These are phyloP conservation scores for Podila minutissima DNA, from an alignment of 192 early-diverging fungal species.

Conservation along the genomic window DNA sequence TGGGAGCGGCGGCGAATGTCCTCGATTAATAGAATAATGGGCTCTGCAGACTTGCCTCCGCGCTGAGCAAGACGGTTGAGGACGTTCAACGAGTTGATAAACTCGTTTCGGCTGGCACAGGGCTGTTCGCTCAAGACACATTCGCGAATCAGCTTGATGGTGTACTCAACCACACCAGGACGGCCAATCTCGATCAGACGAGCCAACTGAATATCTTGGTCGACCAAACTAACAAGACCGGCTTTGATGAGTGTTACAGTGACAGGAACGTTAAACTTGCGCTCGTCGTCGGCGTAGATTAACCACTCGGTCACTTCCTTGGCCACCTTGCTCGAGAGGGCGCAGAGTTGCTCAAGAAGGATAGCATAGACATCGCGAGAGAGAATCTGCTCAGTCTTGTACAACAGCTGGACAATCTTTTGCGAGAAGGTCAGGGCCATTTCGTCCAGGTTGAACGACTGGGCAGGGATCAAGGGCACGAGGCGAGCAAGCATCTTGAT, in stretches of 20 bases:
- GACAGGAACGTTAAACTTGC: constrained; percentile 90
- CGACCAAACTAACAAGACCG: constrained; percentile 76
- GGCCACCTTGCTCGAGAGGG: constrained; percentile 79
- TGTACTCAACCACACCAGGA: constrained; percentile 78
- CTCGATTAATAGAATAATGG: constrained; percentile 58
- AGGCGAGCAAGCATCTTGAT: constrained; percentile 78
- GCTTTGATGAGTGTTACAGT: constrained; percentile 85
- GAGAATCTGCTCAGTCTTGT: constrained; percentile 77
- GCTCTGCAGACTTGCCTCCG: constrained; percentile 64
- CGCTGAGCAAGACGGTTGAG: constrained; percentile 71
- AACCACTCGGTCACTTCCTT: constrained; percentile 94
- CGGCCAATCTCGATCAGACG: constrained; percentile 84
- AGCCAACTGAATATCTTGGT: constrained; percentile 92
- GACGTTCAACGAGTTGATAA: constrained; percentile 78
- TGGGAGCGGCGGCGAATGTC: constrained; percentile 60
- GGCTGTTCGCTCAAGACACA: constrained; percentile 70
- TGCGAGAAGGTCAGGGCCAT: constrained; percentile 88
- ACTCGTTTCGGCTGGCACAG: constrained; percentile 62
- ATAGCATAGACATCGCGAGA: constrained; percentile 85
- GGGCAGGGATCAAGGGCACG: constrained; percentile 76
- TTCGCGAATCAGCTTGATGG: constrained; percentile 76
- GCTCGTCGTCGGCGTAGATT: constrained; percentile 93
- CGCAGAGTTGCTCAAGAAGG: constrained; percentile 86
- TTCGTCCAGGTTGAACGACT: constrained; percentile 80
- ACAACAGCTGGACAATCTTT: constrained; percentile 88